A percentile compares a stretch with the other conserved stretches of the same genome.
phyloP scores from a whole-genome alignment of 352 stramenopile species.

The Ochromonadaceae sp. region DNA sequence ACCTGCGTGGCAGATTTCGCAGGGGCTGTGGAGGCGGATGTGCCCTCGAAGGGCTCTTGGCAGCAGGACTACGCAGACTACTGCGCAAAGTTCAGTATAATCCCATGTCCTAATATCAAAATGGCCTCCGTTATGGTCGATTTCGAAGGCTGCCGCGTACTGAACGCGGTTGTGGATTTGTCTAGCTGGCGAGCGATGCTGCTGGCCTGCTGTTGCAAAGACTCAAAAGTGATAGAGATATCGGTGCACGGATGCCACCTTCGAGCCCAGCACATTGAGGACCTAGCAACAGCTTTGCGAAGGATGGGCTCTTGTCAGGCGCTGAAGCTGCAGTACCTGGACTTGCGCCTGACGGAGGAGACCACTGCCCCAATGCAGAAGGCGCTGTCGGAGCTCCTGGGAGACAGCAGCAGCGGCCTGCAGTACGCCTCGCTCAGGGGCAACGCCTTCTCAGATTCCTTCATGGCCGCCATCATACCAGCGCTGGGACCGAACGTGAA shows the following conservation, averaged over 20 bases:
- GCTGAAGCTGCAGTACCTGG: not conserved
- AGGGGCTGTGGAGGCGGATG: too few relatives aligned
- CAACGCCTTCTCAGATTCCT: not conserved
- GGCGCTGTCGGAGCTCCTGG: not conserved
- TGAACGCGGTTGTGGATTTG: not conserved
- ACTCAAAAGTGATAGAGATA: conserved; percentile 1
- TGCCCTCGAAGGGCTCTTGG: too few relatives aligned
- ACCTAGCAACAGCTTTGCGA: not conserved
- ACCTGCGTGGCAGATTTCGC: too few relatives aligned
- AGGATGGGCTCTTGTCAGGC: not conserved
- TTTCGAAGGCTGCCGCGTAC: too few relatives aligned
- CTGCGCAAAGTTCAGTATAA: too few relatives aligned
- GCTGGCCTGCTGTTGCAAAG: not conserved
- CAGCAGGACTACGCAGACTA: too few relatives aligned
- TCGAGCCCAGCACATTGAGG: not conserved
- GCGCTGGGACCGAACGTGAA: not conserved
- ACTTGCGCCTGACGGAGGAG: not conserved
- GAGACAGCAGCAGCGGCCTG: not conserved
- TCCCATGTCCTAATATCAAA: too few relatives aligned
- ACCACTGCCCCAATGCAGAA: not conserved
- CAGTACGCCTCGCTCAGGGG: not conserved
- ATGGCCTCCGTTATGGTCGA: too few relatives aligned
- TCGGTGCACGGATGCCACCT: not conserved
- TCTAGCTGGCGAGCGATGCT: not conserved
- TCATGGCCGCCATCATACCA: not conserved